Evolutionary conservation across 2,329 filamentous ascomycete species (phyloP).

Genomic region (Elsinoe arachidis): DNA sequence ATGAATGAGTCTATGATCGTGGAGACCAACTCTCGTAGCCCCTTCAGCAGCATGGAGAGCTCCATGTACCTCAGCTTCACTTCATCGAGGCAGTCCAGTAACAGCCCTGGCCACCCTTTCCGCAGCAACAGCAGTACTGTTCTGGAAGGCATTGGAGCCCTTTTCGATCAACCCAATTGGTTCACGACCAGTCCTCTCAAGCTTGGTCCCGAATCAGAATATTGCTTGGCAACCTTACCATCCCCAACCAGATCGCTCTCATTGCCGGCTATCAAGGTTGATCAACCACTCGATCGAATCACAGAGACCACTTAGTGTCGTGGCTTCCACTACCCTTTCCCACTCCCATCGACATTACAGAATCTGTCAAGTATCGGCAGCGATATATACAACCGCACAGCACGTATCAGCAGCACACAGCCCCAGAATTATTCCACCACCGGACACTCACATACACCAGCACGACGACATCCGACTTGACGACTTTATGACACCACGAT

Average conservation of each 20-base stretch:
- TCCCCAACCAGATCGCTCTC: not conserved
- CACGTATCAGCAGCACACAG: too few relatives aligned
- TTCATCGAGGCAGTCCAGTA: not conserved
- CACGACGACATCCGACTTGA: too few relatives aligned
- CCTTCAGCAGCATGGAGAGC: not conserved
- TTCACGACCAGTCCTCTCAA: not conserved
- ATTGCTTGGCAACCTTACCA: not conserved
- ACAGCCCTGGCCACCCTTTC: not conserved
- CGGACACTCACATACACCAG: too few relatives aligned
- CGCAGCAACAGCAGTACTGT: not conserved
- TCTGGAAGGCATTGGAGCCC: not conserved
- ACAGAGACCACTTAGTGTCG: not conserved
- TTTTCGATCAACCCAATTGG: conserved; percentile 5
- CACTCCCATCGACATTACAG: not conserved
- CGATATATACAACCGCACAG: too few relatives aligned
- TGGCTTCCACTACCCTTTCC: not conserved
- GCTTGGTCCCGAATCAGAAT: not conserved
- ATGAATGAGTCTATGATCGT: not conserved
- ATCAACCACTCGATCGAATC: not conserved
- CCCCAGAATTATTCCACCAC: too few relatives aligned
- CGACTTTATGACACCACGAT: too few relatives aligned
- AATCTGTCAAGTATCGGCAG: too few relatives aligned
- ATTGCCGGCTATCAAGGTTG: conserved; percentile 1
- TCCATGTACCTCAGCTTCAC: conserved; percentile 8
- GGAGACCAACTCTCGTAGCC: not conserved